A percentile compares a stretch with the other conserved stretches of the same genome.
Conservation (phyloP, 805 yeast species). For the Candida berthetii region DNA sequence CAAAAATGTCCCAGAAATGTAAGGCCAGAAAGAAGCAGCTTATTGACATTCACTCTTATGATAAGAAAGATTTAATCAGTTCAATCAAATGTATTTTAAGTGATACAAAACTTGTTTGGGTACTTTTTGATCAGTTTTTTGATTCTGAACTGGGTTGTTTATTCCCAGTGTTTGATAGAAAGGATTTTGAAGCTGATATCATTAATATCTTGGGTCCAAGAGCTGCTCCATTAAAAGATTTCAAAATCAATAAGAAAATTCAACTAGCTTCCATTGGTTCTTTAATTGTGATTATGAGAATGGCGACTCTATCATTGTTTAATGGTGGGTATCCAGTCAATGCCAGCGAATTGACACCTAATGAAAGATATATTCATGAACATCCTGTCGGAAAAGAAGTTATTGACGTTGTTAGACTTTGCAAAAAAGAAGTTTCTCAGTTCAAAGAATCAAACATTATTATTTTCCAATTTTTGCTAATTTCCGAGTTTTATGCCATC, state of each 20-base stretch:
- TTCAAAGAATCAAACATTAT: conserved; percentile 10
- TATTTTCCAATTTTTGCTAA: conserved; percentile 13
- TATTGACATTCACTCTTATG: neutral
- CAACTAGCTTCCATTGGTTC: conserved; percentile 15
- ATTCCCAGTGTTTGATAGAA: conserved; percentile 14
- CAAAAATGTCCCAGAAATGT: neutral
- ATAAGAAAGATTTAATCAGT: neutral
- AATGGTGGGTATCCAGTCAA: conserved; percentile 10
- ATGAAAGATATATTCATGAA: conserved; percentile 12
- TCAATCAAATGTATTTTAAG: conserved; percentile 3
- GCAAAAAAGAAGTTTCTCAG: conserved; percentile 9
- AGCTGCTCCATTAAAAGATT: neutral
- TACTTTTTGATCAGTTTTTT: conserved; percentile 17
- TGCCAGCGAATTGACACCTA: neutral
- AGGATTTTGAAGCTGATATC: conserved; percentile 9
- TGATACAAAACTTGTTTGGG: conserved; percentile 17
- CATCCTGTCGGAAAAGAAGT: conserved; percentile 9
- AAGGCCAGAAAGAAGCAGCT: neutral
- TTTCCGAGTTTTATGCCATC: conserved; percentile 10
- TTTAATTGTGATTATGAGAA: conserved; percentile 15
- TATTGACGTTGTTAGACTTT: conserved; percentile 6
- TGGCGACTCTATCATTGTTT: conserved; percentile 14
- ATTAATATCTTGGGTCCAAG: conserved; percentile 12
- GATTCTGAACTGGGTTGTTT: conserved; percentile 13
- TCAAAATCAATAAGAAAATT: conserved; percentile 11